Base-by-base conservation (phyloP, 2,329 filamentous ascomycete genomes). In the Neurospora sp. region DNA sequence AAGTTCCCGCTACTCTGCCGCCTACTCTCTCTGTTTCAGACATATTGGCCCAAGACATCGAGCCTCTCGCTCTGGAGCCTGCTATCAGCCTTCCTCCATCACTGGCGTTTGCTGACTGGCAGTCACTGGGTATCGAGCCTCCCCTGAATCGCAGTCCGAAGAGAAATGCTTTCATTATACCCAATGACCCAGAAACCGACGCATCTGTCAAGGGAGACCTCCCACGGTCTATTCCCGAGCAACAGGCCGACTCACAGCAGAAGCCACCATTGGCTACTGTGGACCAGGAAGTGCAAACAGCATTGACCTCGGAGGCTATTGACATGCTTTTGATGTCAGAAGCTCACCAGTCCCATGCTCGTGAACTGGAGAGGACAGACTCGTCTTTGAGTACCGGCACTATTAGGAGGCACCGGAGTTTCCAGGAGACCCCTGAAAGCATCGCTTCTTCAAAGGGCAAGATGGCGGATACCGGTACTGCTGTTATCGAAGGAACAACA, bases 271-370 rank as follows among this genome's bases (percentile, higher is more conserved):
- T 81, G 52, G 79, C 81, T 69, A 90, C 85, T 71, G 82, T 84
- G 23, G 92, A 97, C 75, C 90, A 91, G 74, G 87, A 89, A 68
- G 91, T 91, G 15, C 95, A 97, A 80, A 97, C 94, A 33, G 85
- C 90, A 46, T 83, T 97, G 38, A 96, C 93, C n/a, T 87, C 92
- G 0, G 87, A 91, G 67, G 89, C 91, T 69, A 92, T 97, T 73
- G 93, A 97, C 74, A 86, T 88, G 69, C 84, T 97, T 76, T 81
- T 96, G 69, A 85, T 86, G 73, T 83, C 85, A 69, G 88, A 87
- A 74, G 71, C 71, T 46, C 76, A 75, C 33, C 70, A 76, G 37
- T 75, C 77, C 39, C 77, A 76, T 23, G 71, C 73, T 36, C 72
- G 74, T 37, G 75, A 74, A 12, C 78, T 80, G 15, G 77, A 77